Evolutionary conservation across 73 alveolate genomes (phyloP).

Genomic region (Tetrahymena elliotti): DNA sequence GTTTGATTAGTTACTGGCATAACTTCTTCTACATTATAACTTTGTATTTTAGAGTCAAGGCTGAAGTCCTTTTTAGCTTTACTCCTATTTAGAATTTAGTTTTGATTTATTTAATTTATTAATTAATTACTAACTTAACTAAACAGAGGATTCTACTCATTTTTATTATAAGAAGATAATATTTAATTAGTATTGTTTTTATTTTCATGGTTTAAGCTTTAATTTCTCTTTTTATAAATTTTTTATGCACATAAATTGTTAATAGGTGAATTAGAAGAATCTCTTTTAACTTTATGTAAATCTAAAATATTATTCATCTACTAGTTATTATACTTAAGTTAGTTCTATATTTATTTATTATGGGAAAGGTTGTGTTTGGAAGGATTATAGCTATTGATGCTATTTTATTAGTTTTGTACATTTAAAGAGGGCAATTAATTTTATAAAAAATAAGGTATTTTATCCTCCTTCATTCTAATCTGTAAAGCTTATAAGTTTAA

Average conservation of each 20-base stretch:
- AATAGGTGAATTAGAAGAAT: background rate
- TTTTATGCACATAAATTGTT: background rate
- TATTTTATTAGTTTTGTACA: background rate
- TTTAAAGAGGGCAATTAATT: background rate
- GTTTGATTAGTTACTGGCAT: background rate
- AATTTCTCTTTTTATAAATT: background rate
- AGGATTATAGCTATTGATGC: background rate
- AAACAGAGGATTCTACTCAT: background rate
- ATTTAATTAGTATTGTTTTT: background rate
- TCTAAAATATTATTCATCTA: background rate
- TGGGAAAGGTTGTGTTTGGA: background rate
- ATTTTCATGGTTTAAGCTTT: background rate
- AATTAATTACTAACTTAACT: background rate
- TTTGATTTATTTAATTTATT: background rate
- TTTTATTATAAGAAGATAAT: background rate
- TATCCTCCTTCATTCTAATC: background rate
- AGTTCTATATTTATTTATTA: background rate
- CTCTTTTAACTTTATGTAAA: background rate
- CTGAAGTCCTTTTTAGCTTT: background rate
- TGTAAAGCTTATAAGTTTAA: background rate
- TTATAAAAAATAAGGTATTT: background rate
- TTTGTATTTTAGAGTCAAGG: background rate
- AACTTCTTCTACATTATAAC: background rate
- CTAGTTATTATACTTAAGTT: background rate
- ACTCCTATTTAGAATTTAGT: background rate